Conservation (phyloP, 805 yeast genomes). For the Saccharomycodes ludwigii region DNA sequence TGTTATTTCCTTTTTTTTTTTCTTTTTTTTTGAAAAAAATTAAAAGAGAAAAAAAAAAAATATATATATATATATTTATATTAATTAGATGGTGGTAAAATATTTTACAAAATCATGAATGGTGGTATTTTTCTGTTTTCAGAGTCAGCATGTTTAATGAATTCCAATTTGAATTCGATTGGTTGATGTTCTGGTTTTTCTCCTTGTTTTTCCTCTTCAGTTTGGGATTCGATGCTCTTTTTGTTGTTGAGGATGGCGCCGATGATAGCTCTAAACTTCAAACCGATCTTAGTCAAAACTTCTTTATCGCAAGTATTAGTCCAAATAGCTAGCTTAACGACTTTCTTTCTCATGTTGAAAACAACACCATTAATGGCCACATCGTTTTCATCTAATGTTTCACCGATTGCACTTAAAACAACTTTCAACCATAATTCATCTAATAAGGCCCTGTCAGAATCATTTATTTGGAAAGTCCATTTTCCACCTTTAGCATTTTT, state of each 20-base stretch:
- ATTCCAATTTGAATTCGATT: not conserved
- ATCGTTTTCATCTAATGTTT: constrained; percentile 75
- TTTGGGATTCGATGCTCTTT: not conserved
- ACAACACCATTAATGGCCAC: constrained; percentile 90
- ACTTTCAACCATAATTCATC: constrained; percentile 90
- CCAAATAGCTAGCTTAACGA: constrained; percentile 85
- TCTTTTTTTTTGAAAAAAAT: too few relatives aligned
- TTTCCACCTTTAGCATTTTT: constrained; percentile 86
- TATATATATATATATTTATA: not conserved
- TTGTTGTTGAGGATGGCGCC: not conserved
- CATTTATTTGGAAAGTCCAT: constrained; percentile 73
- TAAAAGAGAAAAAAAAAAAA: too few relatives aligned
- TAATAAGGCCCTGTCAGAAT: constrained; percentile 45
- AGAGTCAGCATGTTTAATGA: not conserved
- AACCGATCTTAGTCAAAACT: constrained; percentile 67
- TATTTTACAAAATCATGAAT: not conserved
- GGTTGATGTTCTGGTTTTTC: not conserved
- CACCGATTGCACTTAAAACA: constrained; percentile 85
- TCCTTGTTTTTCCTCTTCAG: not conserved
- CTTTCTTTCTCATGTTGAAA: constrained; percentile 72
- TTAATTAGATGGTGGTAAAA: not conserved
- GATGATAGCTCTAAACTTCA: constrained; percentile 73
- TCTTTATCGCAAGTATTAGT: constrained; percentile 60
- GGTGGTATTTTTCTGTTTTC: not conserved
- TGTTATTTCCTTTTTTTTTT: too few relatives aligned